Conservation (phyloP, 1,284 basidiomycete species). For the Naganishia albida region DNA sequence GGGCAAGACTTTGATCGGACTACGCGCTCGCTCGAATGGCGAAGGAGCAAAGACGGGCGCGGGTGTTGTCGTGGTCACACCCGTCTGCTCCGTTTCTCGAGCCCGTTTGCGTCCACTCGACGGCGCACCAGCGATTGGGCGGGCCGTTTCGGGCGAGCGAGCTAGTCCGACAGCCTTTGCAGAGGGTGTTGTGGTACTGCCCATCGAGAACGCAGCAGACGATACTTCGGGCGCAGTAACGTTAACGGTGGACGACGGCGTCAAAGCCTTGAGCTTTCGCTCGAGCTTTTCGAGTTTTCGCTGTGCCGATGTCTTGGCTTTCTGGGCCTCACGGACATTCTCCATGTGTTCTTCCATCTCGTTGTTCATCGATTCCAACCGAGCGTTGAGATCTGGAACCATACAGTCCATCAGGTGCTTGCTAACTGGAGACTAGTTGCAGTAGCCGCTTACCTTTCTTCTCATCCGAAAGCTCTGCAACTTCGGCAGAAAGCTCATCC, state of each 20-base stretch:
- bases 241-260: background rate
- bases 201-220: background rate
- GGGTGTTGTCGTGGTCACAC: background rate
- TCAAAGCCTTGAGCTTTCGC: conserved; percentile 27
- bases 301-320: conserved; percentile 26
- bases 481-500: background rate
- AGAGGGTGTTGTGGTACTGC: background rate
- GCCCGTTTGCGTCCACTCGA: conserved; percentile 26
- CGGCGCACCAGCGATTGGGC: background rate
- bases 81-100: conserved; percentile 9
- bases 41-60: conserved; percentile 25
- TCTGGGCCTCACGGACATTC: conserved; percentile 27
- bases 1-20: conserved; percentile 16
- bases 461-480: conserved; percentile 14
- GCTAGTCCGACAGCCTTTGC: background rate
- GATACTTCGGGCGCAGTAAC: background rate
- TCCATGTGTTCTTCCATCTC: conserved; percentile 33
- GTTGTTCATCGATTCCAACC: conserved; percentile 27
- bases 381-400: conserved; percentile 24
- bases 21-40: conserved; percentile 27
- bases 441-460: conserved; percentile 17
- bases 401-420: background rate
- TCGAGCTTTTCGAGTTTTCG: conserved; percentile 33
- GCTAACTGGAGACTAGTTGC: too few species aligned
- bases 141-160: background rate